These are phyloP conservation scores for Sporisorium sorghi DNA, from an alignment of 1,284 basidiomycete species.

Conservation along the genomic window DNA sequence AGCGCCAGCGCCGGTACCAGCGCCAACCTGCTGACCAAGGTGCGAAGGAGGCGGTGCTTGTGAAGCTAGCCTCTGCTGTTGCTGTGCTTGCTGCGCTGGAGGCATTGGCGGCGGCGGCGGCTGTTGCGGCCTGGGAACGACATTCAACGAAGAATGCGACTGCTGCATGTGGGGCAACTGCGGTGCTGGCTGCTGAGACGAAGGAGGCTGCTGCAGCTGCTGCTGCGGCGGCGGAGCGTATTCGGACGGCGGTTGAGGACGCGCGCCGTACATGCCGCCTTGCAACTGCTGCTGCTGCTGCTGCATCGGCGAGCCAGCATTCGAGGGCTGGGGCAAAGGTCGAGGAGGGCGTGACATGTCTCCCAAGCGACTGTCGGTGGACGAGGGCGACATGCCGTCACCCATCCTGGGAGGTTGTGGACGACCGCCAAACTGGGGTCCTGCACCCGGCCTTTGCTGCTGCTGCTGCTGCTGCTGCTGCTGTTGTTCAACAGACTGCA, in stretches of 20 bases:
- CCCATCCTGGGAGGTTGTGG: slow-evolving; percentile 31
- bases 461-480: slow-evolving; percentile 31
- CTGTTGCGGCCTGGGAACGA: slow-evolving; percentile 14
- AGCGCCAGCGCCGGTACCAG: slow-evolving; percentile 11
- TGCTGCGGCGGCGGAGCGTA: slow-evolving; percentile 29
- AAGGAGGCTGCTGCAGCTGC: slow-evolving; percentile 17
- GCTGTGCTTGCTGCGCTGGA: slow-evolving; percentile 20
- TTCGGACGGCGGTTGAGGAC: slow-evolving; percentile 27
- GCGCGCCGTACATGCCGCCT: slow-evolving; percentile 31
- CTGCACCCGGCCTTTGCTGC: slow-evolving; percentile 31
- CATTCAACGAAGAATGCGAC: slow-evolving; percentile 17
- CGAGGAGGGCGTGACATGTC: slow-evolving; percentile 52
- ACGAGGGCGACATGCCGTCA: slow-evolving; percentile 21
- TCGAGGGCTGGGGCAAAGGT: slow-evolving; percentile 45
- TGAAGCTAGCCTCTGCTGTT: slow-evolving; percentile 12
- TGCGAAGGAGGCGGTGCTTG: slow-evolving; percentile 15
- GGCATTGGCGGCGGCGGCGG: slow-evolving; percentile 5
- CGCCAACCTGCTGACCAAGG: slow-evolving; percentile 14
- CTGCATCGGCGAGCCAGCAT: slow-evolving; percentile 27
- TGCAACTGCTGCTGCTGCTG: slow-evolving; percentile 35
- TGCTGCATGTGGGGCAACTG: slow-evolving; percentile 23
- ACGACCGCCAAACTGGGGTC: slow-evolving; percentile 38
- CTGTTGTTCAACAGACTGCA: slow-evolving; percentile 33
- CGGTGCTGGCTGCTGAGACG: slow-evolving; percentile 14
- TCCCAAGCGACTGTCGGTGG: slow-evolving; percentile 22